These are phyloP conservation scores for Phytophthora pini DNA, from an alignment of 352 stramenopile genomes.

Conservation along the genomic window DNA sequence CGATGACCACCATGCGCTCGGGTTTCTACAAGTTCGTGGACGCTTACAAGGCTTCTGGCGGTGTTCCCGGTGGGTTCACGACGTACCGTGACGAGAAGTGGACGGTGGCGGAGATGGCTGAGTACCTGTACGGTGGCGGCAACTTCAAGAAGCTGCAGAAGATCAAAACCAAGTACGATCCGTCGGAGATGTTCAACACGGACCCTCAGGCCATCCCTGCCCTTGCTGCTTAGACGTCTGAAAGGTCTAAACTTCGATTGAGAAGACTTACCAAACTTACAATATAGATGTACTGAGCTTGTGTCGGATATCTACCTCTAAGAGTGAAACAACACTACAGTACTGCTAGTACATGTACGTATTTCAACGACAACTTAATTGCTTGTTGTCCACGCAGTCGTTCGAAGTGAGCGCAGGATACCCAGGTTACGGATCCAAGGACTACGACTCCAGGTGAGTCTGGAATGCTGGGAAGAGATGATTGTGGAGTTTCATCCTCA, in stretches of 20 bases:
- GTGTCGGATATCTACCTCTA: not conserved
- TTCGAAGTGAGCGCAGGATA: too few relatives aligned
- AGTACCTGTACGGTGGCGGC: constrained; percentile 27
- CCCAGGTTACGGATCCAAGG: too few relatives aligned
- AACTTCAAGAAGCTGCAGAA: constrained; percentile 34
- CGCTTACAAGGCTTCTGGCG: constrained; percentile 28
- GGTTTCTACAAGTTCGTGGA: constrained; percentile 31
- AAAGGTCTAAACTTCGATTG: not conserved
- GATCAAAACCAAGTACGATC: constrained; percentile 39
- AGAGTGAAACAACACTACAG: not conserved
- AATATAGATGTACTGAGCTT: constrained; percentile 1
- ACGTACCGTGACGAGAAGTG: constrained; percentile 36
- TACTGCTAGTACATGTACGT: not conserved
- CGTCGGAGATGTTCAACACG: constrained; percentile 25
- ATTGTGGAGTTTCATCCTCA: too few relatives aligned
- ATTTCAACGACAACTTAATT: too few relatives aligned
- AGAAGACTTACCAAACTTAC: not conserved
- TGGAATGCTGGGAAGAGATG: too few relatives aligned
- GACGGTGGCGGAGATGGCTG: constrained; percentile 27
- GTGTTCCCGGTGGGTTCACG: constrained; percentile 29
- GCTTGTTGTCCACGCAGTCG: too few relatives aligned
- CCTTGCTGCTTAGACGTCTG: constrained; percentile 5
- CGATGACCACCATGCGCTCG: constrained; percentile 25
- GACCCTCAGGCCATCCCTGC: constrained; percentile 27
- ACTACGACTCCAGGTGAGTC: too few relatives aligned